Percentiles rank a stretch among this genome's conserved stretches.
Conservation (phyloP, 805 yeast species). For the Hanseniaspora hatyaiensis region DNA sequence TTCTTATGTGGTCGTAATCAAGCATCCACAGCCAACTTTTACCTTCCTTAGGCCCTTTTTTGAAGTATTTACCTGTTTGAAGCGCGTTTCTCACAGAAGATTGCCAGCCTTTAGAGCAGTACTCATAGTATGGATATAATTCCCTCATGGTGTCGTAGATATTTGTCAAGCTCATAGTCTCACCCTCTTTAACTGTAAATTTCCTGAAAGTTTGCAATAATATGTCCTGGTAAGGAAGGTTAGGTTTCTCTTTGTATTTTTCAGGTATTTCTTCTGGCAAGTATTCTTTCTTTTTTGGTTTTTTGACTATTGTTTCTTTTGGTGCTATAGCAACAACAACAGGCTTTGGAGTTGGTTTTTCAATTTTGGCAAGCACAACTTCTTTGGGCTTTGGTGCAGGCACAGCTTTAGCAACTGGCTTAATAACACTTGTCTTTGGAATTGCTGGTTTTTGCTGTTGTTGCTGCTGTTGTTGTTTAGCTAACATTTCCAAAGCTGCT, state of each 20-base stretch:
- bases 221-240: constrained; percentile 65
- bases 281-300: constrained; percentile 46
- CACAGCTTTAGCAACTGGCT: constrained; percentile 20
- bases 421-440: neutral
- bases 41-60: constrained; percentile 72
- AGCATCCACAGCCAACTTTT: constrained; percentile 92
- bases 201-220: constrained; percentile 68
- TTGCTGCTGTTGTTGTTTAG: constrained; percentile 19
- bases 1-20: constrained; percentile 73
- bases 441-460: constrained; percentile 5
- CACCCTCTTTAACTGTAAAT: constrained; percentile 39
- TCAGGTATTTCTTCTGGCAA: constrained; percentile 78
- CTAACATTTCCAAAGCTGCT: constrained; percentile 17
- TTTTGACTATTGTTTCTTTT: constrained; percentile 37
- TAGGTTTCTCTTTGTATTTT: constrained; percentile 75
- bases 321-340: constrained; percentile 20
- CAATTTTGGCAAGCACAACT: too few species aligned
- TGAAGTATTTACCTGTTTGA: constrained; percentile 73
- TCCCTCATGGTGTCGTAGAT: constrained; percentile 80
- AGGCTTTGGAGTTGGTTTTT: constrained; percentile 25
- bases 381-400: constrained; percentile 23
- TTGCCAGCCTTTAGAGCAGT: constrained; percentile 98
- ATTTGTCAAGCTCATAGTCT: constrained; percentile 73
- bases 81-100: constrained; percentile 83
- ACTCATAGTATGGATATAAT: constrained; percentile 78